Evolutionary conservation across 192 early-diverging fungal genomes (phyloP).

Genomic region (Phlyctochytrium arcticum): DNA sequence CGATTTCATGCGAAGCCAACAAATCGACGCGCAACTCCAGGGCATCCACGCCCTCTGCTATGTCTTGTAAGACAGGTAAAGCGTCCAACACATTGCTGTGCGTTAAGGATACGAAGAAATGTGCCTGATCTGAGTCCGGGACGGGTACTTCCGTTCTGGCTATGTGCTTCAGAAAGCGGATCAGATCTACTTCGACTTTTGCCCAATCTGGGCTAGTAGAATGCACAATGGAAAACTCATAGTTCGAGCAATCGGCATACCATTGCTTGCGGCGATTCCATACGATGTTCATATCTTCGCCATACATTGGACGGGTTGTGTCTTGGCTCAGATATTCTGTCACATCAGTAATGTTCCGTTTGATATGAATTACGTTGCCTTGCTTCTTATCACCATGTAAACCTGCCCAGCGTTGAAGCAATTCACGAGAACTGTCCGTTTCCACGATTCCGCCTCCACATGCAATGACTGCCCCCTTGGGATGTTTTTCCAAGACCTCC

Average conservation of each 20-base stretch:
- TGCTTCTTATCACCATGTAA: slow-evolving; percentile 11
- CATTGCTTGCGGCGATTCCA: slow-evolving; percentile 73
- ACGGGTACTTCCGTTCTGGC: slow-evolving; percentile 45
- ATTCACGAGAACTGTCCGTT: slow-evolving; percentile 57
- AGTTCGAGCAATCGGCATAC: slow-evolving; percentile 75
- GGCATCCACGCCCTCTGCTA: slow-evolving; percentile 79
- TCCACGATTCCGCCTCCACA: slow-evolving; percentile 98
- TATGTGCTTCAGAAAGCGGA: slow-evolving; percentile 64
- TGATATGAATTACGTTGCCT: slow-evolving; percentile 73
- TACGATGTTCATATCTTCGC: slow-evolving; percentile 73
- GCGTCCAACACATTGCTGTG: slow-evolving; percentile 46
- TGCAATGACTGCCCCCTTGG: slow-evolving; percentile 68
- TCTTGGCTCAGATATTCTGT: slow-evolving; percentile 75
- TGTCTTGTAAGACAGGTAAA: slow-evolving; percentile 48
- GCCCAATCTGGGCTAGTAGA: slow-evolving; percentile 58
- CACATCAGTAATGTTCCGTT: slow-evolving; percentile 75
- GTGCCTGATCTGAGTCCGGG: no score
- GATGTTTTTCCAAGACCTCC: slow-evolving; percentile 54
- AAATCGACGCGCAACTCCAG: slow-evolving; percentile 93
- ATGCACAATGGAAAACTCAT: slow-evolving; percentile 74
- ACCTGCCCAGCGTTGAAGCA: slow-evolving; percentile 59
- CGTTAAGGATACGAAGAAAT: slow-evolving; percentile 86
- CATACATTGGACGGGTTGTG: slow-evolving; percentile 77
- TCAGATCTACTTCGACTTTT: slow-evolving; percentile 72
- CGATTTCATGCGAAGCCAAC: slow-evolving; percentile 51